Evolutionary conservation across 257 asterid species (phyloP).

Genomic region (Solanum piurae): DNA sequence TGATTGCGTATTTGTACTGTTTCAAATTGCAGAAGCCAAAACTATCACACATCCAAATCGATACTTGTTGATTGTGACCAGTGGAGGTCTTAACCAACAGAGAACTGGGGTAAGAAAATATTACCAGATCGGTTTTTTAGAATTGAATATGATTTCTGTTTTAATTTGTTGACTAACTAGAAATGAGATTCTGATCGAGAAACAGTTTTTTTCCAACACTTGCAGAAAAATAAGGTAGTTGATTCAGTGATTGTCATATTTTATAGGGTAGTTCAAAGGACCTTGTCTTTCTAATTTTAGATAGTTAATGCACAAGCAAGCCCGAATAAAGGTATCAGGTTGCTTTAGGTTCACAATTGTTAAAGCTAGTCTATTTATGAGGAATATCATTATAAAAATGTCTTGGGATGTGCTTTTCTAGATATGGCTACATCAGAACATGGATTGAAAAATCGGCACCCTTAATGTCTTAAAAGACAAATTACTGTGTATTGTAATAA

Average conservation of each 20-base stretch:
- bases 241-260: background rate
- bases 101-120: slow-evolving; percentile 78
- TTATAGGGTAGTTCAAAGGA: background rate
- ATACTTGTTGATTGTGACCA: slow-evolving; percentile 76
- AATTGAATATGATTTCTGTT: background rate
- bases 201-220: background rate
- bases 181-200: background rate
- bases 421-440: background rate
- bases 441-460: background rate
- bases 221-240: background rate
- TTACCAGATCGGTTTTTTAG: background rate
- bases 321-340: background rate
- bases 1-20: background rate
- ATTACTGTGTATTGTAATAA: background rate
- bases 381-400: background rate
- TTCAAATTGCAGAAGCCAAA: slow-evolving; percentile 45
- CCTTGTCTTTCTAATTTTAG: background rate
- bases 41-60: slow-evolving; percentile 47
- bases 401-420: background rate
- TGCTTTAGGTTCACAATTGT: background rate
- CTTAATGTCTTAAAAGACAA: background rate
- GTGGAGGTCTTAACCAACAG: slow-evolving; percentile 99
- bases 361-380: background rate
- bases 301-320: background rate
- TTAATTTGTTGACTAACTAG: background rate